Evolutionary conservation across 2,329 filamentous ascomycete genomes (phyloP).

Genomic region (Claviceps digitariae): DNA sequence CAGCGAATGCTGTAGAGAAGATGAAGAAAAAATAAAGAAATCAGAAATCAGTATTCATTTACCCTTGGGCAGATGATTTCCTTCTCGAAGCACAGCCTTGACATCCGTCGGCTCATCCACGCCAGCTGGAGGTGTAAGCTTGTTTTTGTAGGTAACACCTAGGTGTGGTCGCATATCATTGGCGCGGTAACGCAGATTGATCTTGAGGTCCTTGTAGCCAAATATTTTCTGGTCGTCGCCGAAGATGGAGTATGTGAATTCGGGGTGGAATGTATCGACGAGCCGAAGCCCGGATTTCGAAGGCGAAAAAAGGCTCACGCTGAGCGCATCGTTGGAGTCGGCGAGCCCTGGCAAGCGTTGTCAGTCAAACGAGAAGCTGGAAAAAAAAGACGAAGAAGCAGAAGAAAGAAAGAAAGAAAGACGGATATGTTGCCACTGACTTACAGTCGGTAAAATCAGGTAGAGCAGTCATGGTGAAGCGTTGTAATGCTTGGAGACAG

Average conservation of each 20-base stretch:
- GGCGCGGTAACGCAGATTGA: slow-evolving; percentile 55
- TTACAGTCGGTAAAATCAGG: slow-evolving; percentile 21
- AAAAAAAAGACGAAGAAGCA: not conserved
- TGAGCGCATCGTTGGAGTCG: slow-evolving; percentile 48
- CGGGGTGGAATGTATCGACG: slow-evolving; percentile 62
- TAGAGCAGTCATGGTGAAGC: slow-evolving; percentile 15
- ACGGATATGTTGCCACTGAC: slow-evolving; percentile 3
- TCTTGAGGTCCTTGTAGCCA: slow-evolving; percentile 70
- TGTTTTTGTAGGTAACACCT: slow-evolving; percentile 55
- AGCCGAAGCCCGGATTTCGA: slow-evolving; percentile 37
- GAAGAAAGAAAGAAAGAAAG: not conserved
- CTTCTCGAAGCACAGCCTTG: slow-evolving; percentile 46
- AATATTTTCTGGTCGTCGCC: slow-evolving; percentile 87
- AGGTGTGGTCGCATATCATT: slow-evolving; percentile 69
- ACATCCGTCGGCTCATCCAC: slow-evolving; percentile 60
- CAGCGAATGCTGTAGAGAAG: not conserved
- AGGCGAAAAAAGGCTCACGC: slow-evolving; percentile 44
- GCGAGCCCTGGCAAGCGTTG: slow-evolving; percentile 33
- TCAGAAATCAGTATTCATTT: slow-evolving; percentile 2
- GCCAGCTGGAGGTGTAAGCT: slow-evolving; percentile 49
- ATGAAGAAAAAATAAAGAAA: not conserved
- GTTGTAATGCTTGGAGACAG: not conserved
- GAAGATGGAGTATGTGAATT: slow-evolving; percentile 85
- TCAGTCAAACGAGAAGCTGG: not conserved
- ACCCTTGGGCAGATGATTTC: slow-evolving; percentile 55